Conservation (phyloP, 805 yeast genomes). For the Candida lessepsii region DNA sequence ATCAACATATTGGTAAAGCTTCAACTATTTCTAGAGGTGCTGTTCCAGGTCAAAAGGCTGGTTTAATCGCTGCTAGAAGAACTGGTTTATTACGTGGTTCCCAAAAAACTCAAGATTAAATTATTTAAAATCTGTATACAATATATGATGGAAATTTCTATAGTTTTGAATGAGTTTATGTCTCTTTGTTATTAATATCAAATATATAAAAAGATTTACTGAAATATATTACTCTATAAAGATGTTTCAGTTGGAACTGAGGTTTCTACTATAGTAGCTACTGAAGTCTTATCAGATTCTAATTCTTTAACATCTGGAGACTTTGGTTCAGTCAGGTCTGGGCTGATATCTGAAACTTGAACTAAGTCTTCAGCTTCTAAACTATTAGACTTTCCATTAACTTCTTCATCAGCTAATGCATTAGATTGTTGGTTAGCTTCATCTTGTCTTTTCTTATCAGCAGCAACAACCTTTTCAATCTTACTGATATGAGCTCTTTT, state of each 20-base stretch:
- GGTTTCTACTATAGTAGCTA: too few species aligned
- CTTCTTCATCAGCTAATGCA: too few species aligned
- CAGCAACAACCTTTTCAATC: slow-evolving; percentile 45
- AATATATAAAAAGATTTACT: slow-evolving; percentile 13
- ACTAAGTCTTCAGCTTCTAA: too few species aligned
- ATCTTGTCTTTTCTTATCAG: slow-evolving; percentile 6
- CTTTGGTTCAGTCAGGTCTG: too few species aligned
- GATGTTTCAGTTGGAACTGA: too few species aligned
- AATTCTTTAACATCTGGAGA: too few species aligned
- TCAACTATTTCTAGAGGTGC: slow-evolving; percentile 82
- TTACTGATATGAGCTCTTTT: slow-evolving; percentile 42
- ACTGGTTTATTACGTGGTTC: slow-evolving; percentile 99
- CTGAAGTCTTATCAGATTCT: too few species aligned
- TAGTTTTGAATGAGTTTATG: slow-evolving; percentile 11
- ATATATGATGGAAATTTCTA: slow-evolving; percentile 9
- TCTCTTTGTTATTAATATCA: slow-evolving; percentile 11
- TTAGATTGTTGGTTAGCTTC: too few species aligned
- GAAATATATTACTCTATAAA: too few species aligned
- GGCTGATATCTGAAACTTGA: too few species aligned
- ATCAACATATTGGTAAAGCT: slow-evolving; percentile 38
- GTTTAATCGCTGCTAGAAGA: slow-evolving; percentile 99
- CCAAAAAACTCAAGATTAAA: slow-evolving; percentile 67
- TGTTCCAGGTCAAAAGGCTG: slow-evolving; percentile 99
- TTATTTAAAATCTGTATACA: slow-evolving; percentile 17
- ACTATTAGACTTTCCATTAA: too few species aligned